These are phyloP conservation scores for Hypoxylon sp. DNA, from an alignment of 2,329 filamentous ascomycete genomes.

Conservation along the genomic window DNA sequence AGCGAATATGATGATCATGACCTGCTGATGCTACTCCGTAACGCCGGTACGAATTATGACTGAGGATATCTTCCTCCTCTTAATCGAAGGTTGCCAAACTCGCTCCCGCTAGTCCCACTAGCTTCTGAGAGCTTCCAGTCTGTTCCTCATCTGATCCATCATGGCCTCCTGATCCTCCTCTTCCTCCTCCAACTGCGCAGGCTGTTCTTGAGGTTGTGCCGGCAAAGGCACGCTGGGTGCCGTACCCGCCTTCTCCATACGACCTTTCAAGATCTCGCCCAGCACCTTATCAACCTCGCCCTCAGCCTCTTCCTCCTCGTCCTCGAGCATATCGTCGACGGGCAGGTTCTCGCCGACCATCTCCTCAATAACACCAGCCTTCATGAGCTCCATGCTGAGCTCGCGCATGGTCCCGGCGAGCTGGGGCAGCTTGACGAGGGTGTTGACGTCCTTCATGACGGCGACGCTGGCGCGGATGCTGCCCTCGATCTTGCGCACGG, in stretches of 20 bases:
- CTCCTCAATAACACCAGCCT: constrained; percentile 97
- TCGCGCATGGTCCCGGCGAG: constrained; percentile 91
- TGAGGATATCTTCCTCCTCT: constrained; percentile 9
- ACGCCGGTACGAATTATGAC: constrained; percentile 38
- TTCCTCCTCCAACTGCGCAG: constrained; percentile 73
- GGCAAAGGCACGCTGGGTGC: constrained; percentile 67
- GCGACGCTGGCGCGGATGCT: constrained; percentile 87
- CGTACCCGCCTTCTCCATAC: constrained; percentile 75
- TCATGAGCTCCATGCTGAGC: constrained; percentile 87
- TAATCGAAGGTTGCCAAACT: background rate
- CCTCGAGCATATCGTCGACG: constrained; percentile 78
- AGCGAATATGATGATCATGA: constrained; percentile 20
- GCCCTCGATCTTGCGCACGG: constrained; percentile 94
- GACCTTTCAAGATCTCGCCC: constrained; percentile 89
- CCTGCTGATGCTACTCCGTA: constrained; percentile 35
- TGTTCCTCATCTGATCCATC: constrained; percentile 93
- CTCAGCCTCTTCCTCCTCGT: constrained; percentile 81
- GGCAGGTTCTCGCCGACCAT: constrained; percentile 92
- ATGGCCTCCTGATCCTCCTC: constrained; percentile 91
- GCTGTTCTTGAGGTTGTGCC: constrained; percentile 67
- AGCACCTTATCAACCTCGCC: constrained; percentile 93
- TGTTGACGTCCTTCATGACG: constrained; percentile 98
- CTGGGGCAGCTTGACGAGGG: constrained; percentile 85
- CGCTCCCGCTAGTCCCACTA: constrained; percentile 55
- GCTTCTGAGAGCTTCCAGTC: constrained; percentile 91